Conservation (phyloP, 441 rosid genomes). For the Bruguiera hainesii region DNA sequence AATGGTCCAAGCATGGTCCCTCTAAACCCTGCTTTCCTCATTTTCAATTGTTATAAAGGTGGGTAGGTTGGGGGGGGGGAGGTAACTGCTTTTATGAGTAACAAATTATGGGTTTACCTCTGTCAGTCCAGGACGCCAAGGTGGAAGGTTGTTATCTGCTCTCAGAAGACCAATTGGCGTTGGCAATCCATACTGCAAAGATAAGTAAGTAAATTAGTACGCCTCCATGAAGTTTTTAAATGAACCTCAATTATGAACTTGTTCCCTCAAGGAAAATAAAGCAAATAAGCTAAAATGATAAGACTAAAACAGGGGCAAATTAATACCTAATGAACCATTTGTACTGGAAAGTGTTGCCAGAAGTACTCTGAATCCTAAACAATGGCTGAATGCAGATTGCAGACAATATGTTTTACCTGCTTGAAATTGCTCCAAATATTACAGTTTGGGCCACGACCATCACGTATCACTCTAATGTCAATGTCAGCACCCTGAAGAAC, state of each 20-base stretch:
- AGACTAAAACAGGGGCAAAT: not conserved
- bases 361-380: not conserved
- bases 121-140: conserved; percentile 86
- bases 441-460: conserved; percentile 94
- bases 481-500: conserved; percentile 88
- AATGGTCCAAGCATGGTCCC: too few relatives aligned
- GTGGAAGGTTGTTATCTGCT: conserved; percentile 95
- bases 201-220: conserved; percentile 20
- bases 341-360: not conserved
- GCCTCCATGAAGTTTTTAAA: conserved; percentile 6
- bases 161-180: conserved; percentile 78
- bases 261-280: not conserved
- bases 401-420: conserved; percentile 49
- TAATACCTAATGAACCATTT: not conserved
- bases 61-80: too few relatives aligned
- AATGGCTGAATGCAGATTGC: not conserved
- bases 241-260: not conserved
- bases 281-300: too few relatives aligned
- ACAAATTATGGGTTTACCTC: conserved; percentile 49
- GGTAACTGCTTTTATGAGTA: too few relatives aligned
- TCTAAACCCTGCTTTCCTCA: too few relatives aligned
- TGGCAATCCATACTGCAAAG: conserved; percentile 81
- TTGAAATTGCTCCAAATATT: conserved; percentile 99
- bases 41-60: too few relatives aligned
- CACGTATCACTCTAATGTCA: conserved; percentile 92